Evolutionary conservation across 2,329 filamentous ascomycete species (phyloP), one percentile per base, ranked within the genome.

Genomic region (Colletotrichum euphorbiae): DNA sequence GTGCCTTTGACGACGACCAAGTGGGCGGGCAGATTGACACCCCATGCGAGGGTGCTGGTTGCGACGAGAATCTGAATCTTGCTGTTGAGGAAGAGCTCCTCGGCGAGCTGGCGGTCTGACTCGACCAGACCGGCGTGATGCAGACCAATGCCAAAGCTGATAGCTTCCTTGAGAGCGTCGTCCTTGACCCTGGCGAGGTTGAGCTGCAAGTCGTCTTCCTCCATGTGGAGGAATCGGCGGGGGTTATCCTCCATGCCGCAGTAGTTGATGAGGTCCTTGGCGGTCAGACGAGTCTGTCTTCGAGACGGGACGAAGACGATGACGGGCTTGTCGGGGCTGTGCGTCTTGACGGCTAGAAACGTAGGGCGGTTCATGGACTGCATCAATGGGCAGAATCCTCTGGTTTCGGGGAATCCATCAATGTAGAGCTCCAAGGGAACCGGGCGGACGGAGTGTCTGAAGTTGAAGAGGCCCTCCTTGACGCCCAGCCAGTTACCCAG

Each of bases 181-280:
- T 99, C 97, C 77, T 98, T 97, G 71, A 98, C 94, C 17, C 94
- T 86, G 1, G 90, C 81, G n/a, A 98, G 88, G 73, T 98, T 96
- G 21, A 95, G 81, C 71, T 96, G 90, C 38, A 99, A 83, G 72
- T 98, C 95, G 13, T 98, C 96, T 77, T 99, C 97, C 3, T 92
- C 92, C 92, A 99, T 97, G 70, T 90, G 89, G 19, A 99, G 85
- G 80, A 99, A 99, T 3, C 95, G 89, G 63, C 96, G 89, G 13
- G 96, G 96, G 73, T 99, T 96, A 75, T 99, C 96, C 77, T 99
- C 96, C 93, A 99, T 97, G 50, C 96, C 96, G 75, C 96, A 99
- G 73, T 94, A 93, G 76, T 98, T 98, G 80, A 99, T 98, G 38
- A 99, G 82, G 74, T 99, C 97, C 76, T 97, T 96, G 28, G 96